Base-by-base conservation (phyloP, 192 early-diverging fungal species). In the Coemansia umbellata region DNA sequence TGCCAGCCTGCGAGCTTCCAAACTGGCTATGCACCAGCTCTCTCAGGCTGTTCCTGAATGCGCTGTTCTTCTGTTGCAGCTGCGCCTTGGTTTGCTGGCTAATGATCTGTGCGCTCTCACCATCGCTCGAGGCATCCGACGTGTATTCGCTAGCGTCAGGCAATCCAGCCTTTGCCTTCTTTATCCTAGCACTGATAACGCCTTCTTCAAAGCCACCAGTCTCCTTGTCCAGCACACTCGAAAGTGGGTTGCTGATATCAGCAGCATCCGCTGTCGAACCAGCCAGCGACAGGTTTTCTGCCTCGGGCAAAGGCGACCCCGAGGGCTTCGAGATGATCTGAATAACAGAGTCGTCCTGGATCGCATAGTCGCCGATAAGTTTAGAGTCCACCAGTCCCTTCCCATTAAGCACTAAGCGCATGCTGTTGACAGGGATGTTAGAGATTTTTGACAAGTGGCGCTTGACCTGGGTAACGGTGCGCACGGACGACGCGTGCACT, bases 351-450 rank as follows among this genome's bases (percentile, higher is more conserved):
- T 54, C 43, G n/a, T 53, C 30, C 2, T 42, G 58, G 18, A 74
- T 57, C 19, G 50, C 30, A 40, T 74, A 74, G 47, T 74, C 70
- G 21, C 70, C 70, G 23, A 74, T 74, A 13, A 74, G 63, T 41
- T 74, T 74, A 0, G 50, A 13, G 36, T 74, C 70, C 21, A 74
- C 70, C 50, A 74, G 45, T 0, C 70, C 70, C 47, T 74, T 74
- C 10, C 70, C 70, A 18, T 27, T 44, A 13, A 74, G 30, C 10
- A 66, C 70, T 40, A 74, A 28, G 0, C 70, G 53, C 70, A 74
- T 74, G 0, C 31, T 51, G 18, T 4, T 21, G 1, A 61, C 58
- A 0, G 70, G 58, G 17, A 74, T 66, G 23, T 62, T 66, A 2
- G 63, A 57, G 6, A 74, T 31, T 21, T 55, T 48, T 19, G 63